Base-by-base conservation (phyloP, 2,329 filamentous ascomycete genomes). In the Reticulascus tulasneorum region DNA sequence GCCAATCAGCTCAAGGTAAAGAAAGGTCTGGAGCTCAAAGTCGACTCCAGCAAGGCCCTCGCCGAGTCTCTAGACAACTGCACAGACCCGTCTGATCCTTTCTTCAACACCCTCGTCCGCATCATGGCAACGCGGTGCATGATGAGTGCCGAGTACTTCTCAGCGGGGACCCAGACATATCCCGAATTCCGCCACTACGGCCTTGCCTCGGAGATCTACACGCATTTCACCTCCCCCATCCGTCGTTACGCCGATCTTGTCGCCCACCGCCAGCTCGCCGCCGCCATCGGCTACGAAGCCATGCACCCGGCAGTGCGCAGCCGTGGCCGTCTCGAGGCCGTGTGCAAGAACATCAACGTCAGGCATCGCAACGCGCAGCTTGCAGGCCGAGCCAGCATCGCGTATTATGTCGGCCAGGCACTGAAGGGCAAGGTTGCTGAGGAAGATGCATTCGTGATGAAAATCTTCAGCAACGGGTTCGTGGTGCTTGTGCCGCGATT, bases 101-200 rank as follows among this genome's bases (percentile, higher is more conserved):
- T 96, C 70, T 97, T 98, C 77, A 98, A 98, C 73, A 98, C 91
- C 3, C 79, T 98, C 17, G 84, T 98, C 50, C 87, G 93, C 57
- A 95, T 98, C 64, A 86, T 98, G 69, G 93, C 93, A 9, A 98
- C 93, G 8, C 84, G 93, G 16, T 98, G 93, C 75, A 98, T 98
- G 93, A 95, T 95, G 73, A 93, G 88, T 35, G 93, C 93, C 44
- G 93, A 98, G 64, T 98, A 98, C 66, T 98, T 98, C 65, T 93
- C 86, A 65, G 86, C 91, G 0, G 93, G 93, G 42, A 90, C 89
- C 7, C 89, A 96, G 59, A 80, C 90, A 0, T 91, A 93, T 59
- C 84, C 88, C 1, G 93, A 97, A 58, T 98, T 95, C 74, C 80
- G 88, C 34, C 94, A 98, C 66, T 98, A 98, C 62, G 93, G 93